phyloP scores from a whole-genome alignment of 306 rosid species.

The Prosopis cineraria region DNA sequence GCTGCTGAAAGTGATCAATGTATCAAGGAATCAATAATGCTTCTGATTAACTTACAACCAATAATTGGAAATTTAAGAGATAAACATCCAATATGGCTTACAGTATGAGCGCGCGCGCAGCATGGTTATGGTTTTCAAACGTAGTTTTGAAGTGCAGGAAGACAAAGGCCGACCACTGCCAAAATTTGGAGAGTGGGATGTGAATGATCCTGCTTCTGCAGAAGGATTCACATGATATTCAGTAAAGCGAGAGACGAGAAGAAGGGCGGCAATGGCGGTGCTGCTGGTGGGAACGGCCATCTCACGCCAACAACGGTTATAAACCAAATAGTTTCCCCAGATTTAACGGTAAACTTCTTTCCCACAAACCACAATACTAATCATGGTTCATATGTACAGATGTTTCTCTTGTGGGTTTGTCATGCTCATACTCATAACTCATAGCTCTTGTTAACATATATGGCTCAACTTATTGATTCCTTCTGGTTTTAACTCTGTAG shows the following conservation, averaged over 20 bases:
- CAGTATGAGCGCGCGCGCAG: background rate
- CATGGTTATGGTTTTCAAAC: background rate
- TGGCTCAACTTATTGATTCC: no score
- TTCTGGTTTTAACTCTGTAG: slow-evolving; percentile 39
- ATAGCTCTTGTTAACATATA: no score
- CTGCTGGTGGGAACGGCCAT: background rate
- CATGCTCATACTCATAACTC: no score
- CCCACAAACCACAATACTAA: background rate
- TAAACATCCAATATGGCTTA: background rate
- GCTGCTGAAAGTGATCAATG: background rate
- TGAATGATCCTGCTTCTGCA: slow-evolving; percentile 57
- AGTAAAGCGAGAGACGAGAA: slow-evolving; percentile 60
- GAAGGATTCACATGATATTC: slow-evolving; percentile 62
- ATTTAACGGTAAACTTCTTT: slow-evolving; percentile 36
- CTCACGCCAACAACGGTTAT: slow-evolving; percentile 13
- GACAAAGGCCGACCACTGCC: slow-evolving; percentile 51
- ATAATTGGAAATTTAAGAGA: background rate
- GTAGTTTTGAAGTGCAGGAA: slow-evolving; percentile 26
- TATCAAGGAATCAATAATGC: background rate
- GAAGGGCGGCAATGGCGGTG: slow-evolving; percentile 29
- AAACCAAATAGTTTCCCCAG: background rate
- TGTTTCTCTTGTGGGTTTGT: no score
- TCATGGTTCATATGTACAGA: no score
- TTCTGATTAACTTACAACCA: no score
- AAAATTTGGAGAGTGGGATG: slow-evolving; percentile 69